Evolutionary conservation across 257 asterid genomes (phyloP).

Genomic region (Cynanchum wilfordii): DNA sequence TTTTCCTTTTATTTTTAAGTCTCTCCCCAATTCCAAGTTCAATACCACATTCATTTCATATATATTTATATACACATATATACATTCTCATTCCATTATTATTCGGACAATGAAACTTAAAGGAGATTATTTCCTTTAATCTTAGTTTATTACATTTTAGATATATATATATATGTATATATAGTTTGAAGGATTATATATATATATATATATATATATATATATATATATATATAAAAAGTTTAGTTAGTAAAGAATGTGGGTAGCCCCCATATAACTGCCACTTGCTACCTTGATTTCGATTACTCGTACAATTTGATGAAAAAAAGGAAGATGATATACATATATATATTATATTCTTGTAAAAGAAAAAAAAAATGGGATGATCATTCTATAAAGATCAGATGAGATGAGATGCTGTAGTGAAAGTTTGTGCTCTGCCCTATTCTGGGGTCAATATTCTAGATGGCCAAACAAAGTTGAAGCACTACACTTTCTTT

Average conservation of each 20-base stretch:
- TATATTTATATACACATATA: too few relatives aligned
- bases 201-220: too few relatives aligned
- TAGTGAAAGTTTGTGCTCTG: background rate
- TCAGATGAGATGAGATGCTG: background rate
- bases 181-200: too few relatives aligned
- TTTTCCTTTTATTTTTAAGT: constrained; percentile 1
- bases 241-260: too few relatives aligned
- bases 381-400: background rate
- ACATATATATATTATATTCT: too few relatives aligned
- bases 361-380: background rate
- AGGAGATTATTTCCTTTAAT: background rate
- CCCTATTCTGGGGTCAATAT: background rate
- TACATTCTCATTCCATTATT: too few relatives aligned
- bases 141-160: too few relatives aligned
- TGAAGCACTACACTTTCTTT: background rate
- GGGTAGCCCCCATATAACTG: background rate
- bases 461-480: background rate
- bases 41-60: background rate
- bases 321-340: too few relatives aligned
- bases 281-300: background rate
- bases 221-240: too few relatives aligned
- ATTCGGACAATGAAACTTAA: background rate
- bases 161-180: too few relatives aligned
- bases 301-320: background rate
- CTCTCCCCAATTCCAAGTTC: background rate